Evolutionary conservation across 1,284 basidiomycete genomes (phyloP).

Genomic region (Apiotrichum siamense): DNA sequence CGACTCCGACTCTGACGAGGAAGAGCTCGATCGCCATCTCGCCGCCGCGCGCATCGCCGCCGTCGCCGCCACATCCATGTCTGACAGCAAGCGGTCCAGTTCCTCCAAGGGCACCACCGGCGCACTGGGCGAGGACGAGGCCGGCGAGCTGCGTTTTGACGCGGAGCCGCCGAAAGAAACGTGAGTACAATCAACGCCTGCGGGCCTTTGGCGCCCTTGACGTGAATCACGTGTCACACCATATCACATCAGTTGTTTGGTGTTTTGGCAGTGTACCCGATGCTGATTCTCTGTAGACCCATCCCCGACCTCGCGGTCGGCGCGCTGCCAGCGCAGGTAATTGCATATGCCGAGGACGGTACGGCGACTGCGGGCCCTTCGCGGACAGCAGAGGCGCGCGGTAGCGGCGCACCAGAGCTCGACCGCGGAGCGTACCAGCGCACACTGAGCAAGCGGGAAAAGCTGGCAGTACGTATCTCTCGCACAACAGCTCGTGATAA

Average conservation of each 20-base stretch:
- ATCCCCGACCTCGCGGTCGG: conserved; percentile 43
- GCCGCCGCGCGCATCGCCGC: conserved; percentile 54
- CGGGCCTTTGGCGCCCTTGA: neutral
- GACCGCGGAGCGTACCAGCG: conserved; percentile 52
- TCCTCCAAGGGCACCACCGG: neutral
- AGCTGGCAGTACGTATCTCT: conserved; percentile 30
- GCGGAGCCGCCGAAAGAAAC: conserved; percentile 43
- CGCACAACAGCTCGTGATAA: neutral
- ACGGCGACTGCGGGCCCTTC: conserved; percentile 19
- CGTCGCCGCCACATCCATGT: neutral
- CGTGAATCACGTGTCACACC: neutral
- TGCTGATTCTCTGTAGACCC: conserved; percentile 51
- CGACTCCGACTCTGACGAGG: conserved; percentile 31
- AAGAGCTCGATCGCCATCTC: conserved; percentile 61
- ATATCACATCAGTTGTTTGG: conserved; percentile 13
- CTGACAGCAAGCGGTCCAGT: neutral
- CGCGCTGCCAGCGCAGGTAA: conserved; percentile 58
- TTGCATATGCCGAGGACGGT: conserved; percentile 31
- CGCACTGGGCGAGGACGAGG: conserved; percentile 34
- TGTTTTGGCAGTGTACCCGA: too few species aligned
- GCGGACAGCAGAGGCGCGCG: neutral
- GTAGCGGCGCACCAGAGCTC: conserved; percentile 22
- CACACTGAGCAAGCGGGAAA: conserved; percentile 36
- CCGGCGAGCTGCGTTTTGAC: conserved; percentile 34
- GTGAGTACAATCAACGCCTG: conserved; percentile 24